Evolutionary conservation across 1,139 yeast species (phyloP), one percentile per base, ranked within the genome.

Genomic region (Meyerozyma smithsonii): DNA sequence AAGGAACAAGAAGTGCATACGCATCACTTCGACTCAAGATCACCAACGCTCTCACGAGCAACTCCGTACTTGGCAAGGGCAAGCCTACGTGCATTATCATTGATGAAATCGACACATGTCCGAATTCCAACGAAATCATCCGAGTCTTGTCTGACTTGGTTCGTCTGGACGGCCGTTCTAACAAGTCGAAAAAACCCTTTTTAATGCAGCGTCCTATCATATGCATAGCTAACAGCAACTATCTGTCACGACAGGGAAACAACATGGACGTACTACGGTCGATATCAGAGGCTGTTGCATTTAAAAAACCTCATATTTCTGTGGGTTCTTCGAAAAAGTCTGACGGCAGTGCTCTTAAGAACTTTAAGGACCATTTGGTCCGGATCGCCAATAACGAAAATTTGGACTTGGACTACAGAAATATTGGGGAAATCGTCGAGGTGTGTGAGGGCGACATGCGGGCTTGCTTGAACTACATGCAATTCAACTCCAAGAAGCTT

Each of bases 101-200:
- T 7, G 97, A 92, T 60, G 97, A 92, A 56, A 75, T 92, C 33
- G 98, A 92, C 53, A 95, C 96, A 4, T 83, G 88, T n/a, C 70
- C 82, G 0, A 96, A 90, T 52, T 64, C 73, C 35, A 50, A 53
- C 36, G 97, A 96, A 14, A 84, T 92, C 44, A 75, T 89, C n/a
- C 72, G 72, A 43, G 80, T 81, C 0, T 59, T 92, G 37, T 55
- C 74, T 18, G 89, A 85, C 41, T 56, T 90, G 32, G 55, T 85
- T 1, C 61, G 66, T 35, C 64, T 77, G 2, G 97, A 90, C 53
- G 67, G 66, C 17, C 64, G 72, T 41, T 81, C 82, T 0, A 58
- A 74, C 4, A 54, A 16, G 12, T 30, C 34, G 2, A 45, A 51
- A 42, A 62, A 58, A 28, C 71, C 67, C 33, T 62, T 56, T 38